A percentile compares a stretch with the other conserved stretches of the same genome.
Evolutionary conservation across 2,329 filamentous ascomycete species (phyloP).

Genomic region (Xenosphaeropsis pyriputrescens): DNA sequence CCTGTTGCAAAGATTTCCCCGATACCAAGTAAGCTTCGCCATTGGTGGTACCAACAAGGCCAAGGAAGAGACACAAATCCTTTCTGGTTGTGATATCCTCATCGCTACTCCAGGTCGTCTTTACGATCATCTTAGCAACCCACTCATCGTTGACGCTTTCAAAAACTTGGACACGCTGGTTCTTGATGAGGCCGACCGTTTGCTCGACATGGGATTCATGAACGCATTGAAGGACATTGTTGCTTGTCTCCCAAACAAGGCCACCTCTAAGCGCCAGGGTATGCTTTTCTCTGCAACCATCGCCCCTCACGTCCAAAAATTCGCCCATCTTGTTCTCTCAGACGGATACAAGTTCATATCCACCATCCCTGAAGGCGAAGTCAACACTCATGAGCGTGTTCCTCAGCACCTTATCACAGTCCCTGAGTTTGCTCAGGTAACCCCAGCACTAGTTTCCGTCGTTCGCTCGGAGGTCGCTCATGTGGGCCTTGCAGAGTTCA

Average conservation of each 20-base stretch:
- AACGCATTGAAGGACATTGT: constrained; percentile 49
- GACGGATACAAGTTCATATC: constrained; percentile 77
- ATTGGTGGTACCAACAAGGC: constrained; percentile 82
- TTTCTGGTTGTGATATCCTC: constrained; percentile 71
- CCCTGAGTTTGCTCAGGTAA: constrained; percentile 56
- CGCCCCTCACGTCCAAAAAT: constrained; percentile 62
- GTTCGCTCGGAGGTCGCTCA: constrained; percentile 41
- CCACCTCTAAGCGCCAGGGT: constrained; percentile 62
- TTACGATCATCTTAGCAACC: constrained; percentile 55
- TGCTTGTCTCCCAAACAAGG: constrained; percentile 43
- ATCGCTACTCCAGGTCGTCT: constrained; percentile 84
- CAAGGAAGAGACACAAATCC: constrained; percentile 50
- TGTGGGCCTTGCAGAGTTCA: constrained; percentile 44
- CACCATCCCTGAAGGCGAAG: constrained; percentile 71
- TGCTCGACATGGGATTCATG: constrained; percentile 88
- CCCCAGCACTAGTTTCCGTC: constrained; percentile 68
- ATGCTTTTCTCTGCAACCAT: constrained; percentile 94
- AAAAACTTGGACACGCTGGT: constrained; percentile 75
- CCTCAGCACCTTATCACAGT: constrained; percentile 64
- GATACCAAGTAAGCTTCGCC: constrained; percentile 50
- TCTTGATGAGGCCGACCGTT: constrained; percentile 93
- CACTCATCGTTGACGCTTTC: constrained; percentile 19
- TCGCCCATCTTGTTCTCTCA: constrained; percentile 68
- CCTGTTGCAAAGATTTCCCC: constrained; percentile 13
- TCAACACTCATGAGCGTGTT: constrained; percentile 71